A percentile compares a stretch with the other conserved stretches of the same genome.
phyloP scores from a whole-genome alignment of 2,329 filamentous ascomycete species.

The Hymenoscyphus fraxineus region DNA sequence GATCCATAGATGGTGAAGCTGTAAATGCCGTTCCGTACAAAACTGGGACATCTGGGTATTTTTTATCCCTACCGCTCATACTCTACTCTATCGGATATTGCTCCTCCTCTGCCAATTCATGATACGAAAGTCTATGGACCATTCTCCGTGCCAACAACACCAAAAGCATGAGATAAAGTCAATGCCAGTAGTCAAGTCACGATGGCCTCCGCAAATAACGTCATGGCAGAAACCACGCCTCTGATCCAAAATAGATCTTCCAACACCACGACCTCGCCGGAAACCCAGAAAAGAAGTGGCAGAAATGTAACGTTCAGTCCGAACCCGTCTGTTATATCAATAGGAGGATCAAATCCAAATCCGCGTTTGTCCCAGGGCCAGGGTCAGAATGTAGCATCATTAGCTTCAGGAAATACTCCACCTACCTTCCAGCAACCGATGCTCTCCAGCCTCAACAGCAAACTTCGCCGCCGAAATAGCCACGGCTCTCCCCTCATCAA shows the following conservation, averaged over 20 bases:
- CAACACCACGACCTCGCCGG: slow-evolving; percentile 14
- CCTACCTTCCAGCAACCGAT: slow-evolving; percentile 49
- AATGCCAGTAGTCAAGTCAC: slow-evolving; percentile 2
- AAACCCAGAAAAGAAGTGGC: slow-evolving; percentile 18
- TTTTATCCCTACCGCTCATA: background rate
- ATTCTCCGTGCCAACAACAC: background rate
- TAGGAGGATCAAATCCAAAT: slow-evolving; percentile 42
- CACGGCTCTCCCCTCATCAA: slow-evolving; percentile 52
- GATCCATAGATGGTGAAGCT: no score
- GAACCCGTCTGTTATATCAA: slow-evolving; percentile 60
- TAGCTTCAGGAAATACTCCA: slow-evolving; percentile 36
- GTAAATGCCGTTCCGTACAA: background rate
- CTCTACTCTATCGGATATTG: background rate
- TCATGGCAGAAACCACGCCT: slow-evolving; percentile 25
- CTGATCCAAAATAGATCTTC: slow-evolving; percentile 20
- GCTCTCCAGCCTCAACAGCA: slow-evolving; percentile 80
- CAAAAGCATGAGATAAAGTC: background rate
- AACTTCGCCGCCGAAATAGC: slow-evolving; percentile 81
- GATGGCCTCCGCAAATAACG: slow-evolving; percentile 26
- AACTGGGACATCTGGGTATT: background rate
- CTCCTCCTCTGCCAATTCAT: background rate
- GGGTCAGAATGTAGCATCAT: slow-evolving; percentile 15
- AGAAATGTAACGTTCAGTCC: slow-evolving; percentile 75
- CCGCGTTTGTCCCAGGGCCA: slow-evolving; percentile 33
- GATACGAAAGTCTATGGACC: background rate